Evolutionary conservation across 129 eudicot species (phyloP).

Genomic region (Mikania micrantha): DNA sequence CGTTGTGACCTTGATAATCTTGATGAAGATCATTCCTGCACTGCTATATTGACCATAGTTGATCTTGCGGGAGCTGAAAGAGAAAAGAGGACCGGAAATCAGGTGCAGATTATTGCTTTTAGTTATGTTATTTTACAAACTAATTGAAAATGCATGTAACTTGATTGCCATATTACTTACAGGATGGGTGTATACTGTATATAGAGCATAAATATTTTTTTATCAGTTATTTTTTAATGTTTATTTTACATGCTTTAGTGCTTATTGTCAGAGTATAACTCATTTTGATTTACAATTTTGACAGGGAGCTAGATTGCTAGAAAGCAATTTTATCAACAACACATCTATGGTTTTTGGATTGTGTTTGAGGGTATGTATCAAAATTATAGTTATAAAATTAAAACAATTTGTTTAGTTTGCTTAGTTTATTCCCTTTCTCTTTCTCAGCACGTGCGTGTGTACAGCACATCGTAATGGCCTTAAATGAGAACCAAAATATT

Average conservation of each 20-base stretch:
- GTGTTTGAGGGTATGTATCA: constrained; percentile 70
- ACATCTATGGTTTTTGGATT: constrained; percentile 92
- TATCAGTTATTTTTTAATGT: neutral
- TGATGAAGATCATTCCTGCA: constrained; percentile 30
- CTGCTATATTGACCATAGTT: constrained; percentile 63
- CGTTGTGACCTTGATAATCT: constrained; percentile 32
- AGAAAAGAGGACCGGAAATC: constrained; percentile 84
- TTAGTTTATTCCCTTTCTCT: neutral
- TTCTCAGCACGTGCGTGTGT: no score
- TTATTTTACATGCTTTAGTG: neutral
- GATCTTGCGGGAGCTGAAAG: constrained; percentile 98
- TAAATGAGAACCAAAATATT: no score
- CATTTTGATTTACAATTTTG: neutral
- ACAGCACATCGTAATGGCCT: no score
- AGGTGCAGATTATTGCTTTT: constrained; percentile 35
- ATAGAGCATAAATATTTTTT: neutral
- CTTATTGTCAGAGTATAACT: neutral
- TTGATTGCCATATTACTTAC: neutral
- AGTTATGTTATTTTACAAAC: neutral
- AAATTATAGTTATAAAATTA: neutral
- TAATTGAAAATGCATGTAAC: neutral
- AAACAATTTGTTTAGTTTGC: neutral
- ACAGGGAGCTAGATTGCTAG: constrained; percentile 75
- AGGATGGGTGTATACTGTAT: neutral
- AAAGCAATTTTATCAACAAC: constrained; percentile 90